Percentiles rank a stretch among this genome's conserved stretches.
Evolutionary conservation across 768 basidiomycete genomes (phyloP).

Genomic region (Gyrodon lividus): DNA sequence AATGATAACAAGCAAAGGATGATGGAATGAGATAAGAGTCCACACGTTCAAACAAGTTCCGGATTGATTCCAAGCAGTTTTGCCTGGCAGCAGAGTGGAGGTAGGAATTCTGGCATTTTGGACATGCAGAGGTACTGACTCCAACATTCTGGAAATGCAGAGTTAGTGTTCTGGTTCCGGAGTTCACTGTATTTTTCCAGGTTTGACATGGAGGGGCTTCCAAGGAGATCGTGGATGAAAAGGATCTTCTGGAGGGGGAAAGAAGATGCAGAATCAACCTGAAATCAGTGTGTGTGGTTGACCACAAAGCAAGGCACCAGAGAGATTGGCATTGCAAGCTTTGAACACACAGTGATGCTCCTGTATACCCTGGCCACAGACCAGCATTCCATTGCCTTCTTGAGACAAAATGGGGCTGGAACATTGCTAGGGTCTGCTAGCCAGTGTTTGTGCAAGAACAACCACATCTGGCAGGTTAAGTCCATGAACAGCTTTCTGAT

Average conservation of each 20-base stretch:
- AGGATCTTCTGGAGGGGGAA: neutral
- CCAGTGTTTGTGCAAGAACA: neutral
- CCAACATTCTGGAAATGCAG: too few species aligned
- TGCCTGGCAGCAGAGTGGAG: too few species aligned
- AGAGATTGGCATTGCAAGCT: slow-evolving; percentile 3
- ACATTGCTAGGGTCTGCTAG: neutral
- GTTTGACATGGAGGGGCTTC: neutral
- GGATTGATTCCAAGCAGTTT: too few species aligned
- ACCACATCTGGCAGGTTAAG: too few species aligned
- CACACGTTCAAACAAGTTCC: too few species aligned
- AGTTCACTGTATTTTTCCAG: too few species aligned
- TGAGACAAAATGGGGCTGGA: neutral
- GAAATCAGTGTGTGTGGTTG: neutral
- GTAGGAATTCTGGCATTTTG: too few species aligned
- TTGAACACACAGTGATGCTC: neutral
- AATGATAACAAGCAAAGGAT: too few species aligned
- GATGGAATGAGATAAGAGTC: too few species aligned
- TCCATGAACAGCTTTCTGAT: neutral
- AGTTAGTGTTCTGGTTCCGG: too few species aligned
- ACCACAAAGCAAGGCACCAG: neutral
- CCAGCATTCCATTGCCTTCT: neutral
- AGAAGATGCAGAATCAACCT: neutral
- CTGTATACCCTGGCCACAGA: too few species aligned
- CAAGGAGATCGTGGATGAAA: neutral
- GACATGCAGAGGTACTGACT: too few species aligned